phyloP scores from a whole-genome alignment of 768 basidiomycete species.

The Clavaria fumosa region DNA sequence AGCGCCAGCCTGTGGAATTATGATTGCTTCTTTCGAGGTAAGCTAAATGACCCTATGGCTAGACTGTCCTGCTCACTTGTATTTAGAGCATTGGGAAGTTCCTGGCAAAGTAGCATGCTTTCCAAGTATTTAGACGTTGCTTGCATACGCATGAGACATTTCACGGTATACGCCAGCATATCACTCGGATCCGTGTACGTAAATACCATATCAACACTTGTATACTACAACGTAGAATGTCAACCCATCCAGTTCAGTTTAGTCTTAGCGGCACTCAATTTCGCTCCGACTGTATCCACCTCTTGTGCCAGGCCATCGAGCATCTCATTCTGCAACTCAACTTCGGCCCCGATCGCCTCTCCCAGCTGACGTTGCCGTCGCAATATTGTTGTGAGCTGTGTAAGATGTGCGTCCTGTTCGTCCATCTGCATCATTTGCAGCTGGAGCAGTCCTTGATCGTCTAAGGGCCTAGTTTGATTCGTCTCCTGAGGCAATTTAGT shows the following conservation, averaged over 20 bases:
- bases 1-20: constrained; percentile 94
- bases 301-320: constrained; percentile 65
- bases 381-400: constrained; percentile 66
- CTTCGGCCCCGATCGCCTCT: constrained; percentile 70
- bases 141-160: constrained; percentile 10
- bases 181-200: no score
- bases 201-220: no score
- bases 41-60: constrained; percentile 11
- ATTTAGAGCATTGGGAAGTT: constrained; percentile 43
- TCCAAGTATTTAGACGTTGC: constrained; percentile 11
- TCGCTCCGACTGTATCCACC: constrained; percentile 64
- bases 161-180: no score
- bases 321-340: constrained; percentile 72
- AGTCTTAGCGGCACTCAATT: constrained; percentile 66
- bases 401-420: constrained; percentile 72
- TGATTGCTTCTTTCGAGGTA: constrained; percentile 95
- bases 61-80: constrained; percentile 9
- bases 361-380: constrained; percentile 78
- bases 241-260: constrained; percentile 69
- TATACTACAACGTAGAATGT: constrained; percentile 3
- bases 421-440: constrained; percentile 71
- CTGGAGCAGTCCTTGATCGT: constrained; percentile 64
- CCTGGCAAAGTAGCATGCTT: constrained; percentile 24
- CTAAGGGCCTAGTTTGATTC: constrained; percentile 72
- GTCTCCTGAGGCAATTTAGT: constrained; percentile 62